Base-by-base conservation (phyloP, 2,329 filamentous ascomycete genomes). In the Westerdykella ornata region DNA sequence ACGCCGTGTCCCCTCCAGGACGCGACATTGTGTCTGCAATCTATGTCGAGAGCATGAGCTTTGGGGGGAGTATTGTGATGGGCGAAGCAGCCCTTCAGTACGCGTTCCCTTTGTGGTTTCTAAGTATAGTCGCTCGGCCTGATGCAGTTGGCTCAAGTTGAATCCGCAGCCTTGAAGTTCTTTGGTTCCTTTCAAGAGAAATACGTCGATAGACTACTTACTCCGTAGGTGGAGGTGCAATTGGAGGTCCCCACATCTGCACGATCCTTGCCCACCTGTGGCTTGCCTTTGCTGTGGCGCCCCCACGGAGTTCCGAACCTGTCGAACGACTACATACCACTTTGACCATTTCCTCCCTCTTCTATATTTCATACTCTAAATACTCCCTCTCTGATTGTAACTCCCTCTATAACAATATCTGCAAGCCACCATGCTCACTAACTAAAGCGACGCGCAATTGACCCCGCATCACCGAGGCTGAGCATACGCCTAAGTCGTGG, bases 1-100 rank as follows among this genome's bases (percentile, higher is more conserved):
- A 72, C 9, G 67, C 65, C 39, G 65, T 57, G 47, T 73, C 70
- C 35, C 61, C 51, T 46, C 58, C 59, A 41, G 60, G 57, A 41
- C 53, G 53, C 39, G 60, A 60, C 65, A 68, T 67, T 39, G 45
- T 55, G 39, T 32, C 22, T 31, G 19, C 16, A 33, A n/a, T 43
- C 47, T 53, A 51, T 36, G 41, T 30, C 20, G 30, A 38, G 38
- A 45, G 34, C 51, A 54, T 54, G 36, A 39, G 38, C 30, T 26
- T 11, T 2, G 17, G 38, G 19, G 17, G 32, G 13, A 22, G 41
- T 15, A 22, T n/a, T 42, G 18, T 29, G 30, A 16, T 30, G 13
- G 18, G 18, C 22, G 12, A 26, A 11, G 22, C 22, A 9, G 20
- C 12, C 22, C 5, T 26, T 22, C 20, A 9, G 22, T 26, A 26